Evolutionary conservation across 495 filamentous ascomycete species (phyloP), one percentile per base, ranked within the genome.

Genomic region (Penicillium malachiteum): DNA sequence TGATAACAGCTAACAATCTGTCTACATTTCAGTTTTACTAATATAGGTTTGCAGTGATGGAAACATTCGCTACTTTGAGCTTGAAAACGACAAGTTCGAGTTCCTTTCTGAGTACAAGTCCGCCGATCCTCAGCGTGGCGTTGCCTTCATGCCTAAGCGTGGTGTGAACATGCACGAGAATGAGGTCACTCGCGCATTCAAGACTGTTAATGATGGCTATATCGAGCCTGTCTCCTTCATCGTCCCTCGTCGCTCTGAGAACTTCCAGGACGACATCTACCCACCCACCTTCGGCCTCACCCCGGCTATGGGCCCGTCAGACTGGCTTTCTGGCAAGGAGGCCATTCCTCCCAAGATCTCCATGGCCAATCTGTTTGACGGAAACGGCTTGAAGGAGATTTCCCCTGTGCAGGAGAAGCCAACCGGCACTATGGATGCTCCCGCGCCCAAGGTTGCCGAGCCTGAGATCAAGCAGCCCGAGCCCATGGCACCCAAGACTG

Each of bases 141-240:
- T 98, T 63, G 95, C 92, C 2, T 98, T 98, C 71, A 72, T 98
- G 63, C 95, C 94, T 17, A 94, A 96, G 74, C 89, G 94, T 18
- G 94, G 92, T 60, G 86, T 98, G 54, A 94, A 96, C 68, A 87
- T 93, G 42, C 92, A 96, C 71, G 94, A 97, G 57, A 97, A 97
- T 61, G 94, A 98, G 72, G 84, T 98, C 32, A 89, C 96, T 78
- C 85, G 94, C 54, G 92, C 88, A 42, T 98, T 88, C 82, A 97
- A 97, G 82, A 97, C 92, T 0, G 88, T 97, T 66, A 93, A 91
- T 66, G 95, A 98, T 70, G 71, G 78, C 9, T 96, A 95, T 70
- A 91, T 98, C 63, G 93, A 98, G 67, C 94, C 94, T 9, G 87
- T 98, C 64, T 96, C 95, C 0, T 98, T 98, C 74, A 93, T 96